phyloP scores from a whole-genome alignment of 768 basidiomycete genomes.

The Leucosporidium creatinivorum region DNA sequence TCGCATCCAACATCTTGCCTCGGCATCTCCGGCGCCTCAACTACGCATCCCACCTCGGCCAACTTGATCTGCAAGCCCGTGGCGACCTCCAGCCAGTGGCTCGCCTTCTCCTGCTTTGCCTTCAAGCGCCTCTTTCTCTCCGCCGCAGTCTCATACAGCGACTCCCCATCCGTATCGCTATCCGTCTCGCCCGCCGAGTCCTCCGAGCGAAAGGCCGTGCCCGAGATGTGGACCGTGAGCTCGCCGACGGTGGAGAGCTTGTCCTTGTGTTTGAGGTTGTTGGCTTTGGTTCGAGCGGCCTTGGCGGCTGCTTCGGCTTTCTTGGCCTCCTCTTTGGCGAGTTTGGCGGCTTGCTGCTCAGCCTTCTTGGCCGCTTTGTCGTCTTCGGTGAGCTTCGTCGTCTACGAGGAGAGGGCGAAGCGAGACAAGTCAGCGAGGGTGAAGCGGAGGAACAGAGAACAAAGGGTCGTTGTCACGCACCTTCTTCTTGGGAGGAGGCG shows the following conservation, averaged over 20 bases:
- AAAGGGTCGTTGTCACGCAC: no score
- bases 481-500: slow-evolving; percentile 5
- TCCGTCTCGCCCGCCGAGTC: not conserved
- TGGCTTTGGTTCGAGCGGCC: slow-evolving; percentile 6
- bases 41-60: not conserved
- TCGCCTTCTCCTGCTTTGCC: slow-evolving; percentile 3
- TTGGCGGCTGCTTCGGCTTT: slow-evolving; percentile 3
- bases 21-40: slow-evolving; percentile 8
- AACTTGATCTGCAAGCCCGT: not conserved
- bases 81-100: slow-evolving; percentile 17
- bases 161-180: not conserved
- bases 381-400: not conserved
- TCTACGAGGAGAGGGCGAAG: not conserved
- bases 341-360: slow-evolving; percentile 11
- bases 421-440: no score
- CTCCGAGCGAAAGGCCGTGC: slow-evolving; percentile 8
- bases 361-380: slow-evolving; percentile 9
- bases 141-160: not conserved
- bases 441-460: no score
- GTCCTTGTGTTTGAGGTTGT: slow-evolving; percentile 18
- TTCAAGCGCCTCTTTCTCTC: no score
- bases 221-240: slow-evolving; percentile 25
- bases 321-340: not conserved
- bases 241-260: slow-evolving; percentile 20
- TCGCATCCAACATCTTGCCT: not conserved